Percentiles rank a stretch among this genome's conserved stretches.
Conservation (phyloP, 2,329 filamentous ascomycete species). For the Penicillium sp. region DNA sequence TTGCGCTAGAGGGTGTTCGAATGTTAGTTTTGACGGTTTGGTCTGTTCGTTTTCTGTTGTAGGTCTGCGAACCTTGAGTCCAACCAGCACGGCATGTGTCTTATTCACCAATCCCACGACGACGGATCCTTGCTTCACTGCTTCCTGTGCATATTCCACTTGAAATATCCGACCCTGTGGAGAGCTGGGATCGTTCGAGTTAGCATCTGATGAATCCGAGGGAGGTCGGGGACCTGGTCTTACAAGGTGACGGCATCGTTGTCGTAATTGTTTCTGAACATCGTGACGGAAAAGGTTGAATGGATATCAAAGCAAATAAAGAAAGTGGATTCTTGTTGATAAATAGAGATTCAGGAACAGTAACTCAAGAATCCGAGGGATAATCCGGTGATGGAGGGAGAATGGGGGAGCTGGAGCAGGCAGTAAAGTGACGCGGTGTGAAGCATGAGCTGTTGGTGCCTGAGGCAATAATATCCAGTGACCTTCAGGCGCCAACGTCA, state of each 20-base stretch:
- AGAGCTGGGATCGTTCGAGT: constrained; percentile 61
- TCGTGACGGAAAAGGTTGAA: constrained; percentile 50
- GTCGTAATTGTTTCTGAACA: constrained; percentile 99
- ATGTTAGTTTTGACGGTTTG: constrained; percentile 2
- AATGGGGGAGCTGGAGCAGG: constrained; percentile 31
- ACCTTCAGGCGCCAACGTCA: constrained; percentile 36
- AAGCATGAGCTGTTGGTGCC: constrained; percentile 30
- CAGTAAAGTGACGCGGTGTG: constrained; percentile 40
- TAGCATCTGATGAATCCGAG: constrained; percentile 17
- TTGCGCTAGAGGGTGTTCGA: constrained; percentile 66
- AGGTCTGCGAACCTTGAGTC: constrained; percentile 73
- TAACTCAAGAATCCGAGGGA: constrained; percentile 18
- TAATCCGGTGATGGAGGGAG: constrained; percentile 17
- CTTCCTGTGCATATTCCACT: constrained; percentile 98
- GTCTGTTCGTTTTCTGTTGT: constrained; percentile 1
- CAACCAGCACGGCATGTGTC: constrained; percentile 93
- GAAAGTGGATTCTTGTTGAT: constrained; percentile 9
- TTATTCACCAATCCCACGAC: constrained; percentile 97
- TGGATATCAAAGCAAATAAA: constrained; percentile 7
- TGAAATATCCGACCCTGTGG: constrained; percentile 99
- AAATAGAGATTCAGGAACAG: constrained; percentile 14
- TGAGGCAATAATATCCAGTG: constrained; percentile 28
- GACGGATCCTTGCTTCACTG: constrained; percentile 97
- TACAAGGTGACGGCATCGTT: constrained; percentile 99
- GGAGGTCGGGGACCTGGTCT: constrained; percentile 30